Conservation (phyloP, 2,329 filamentous ascomycete species). For the Clonostachys chloroleuca region DNA sequence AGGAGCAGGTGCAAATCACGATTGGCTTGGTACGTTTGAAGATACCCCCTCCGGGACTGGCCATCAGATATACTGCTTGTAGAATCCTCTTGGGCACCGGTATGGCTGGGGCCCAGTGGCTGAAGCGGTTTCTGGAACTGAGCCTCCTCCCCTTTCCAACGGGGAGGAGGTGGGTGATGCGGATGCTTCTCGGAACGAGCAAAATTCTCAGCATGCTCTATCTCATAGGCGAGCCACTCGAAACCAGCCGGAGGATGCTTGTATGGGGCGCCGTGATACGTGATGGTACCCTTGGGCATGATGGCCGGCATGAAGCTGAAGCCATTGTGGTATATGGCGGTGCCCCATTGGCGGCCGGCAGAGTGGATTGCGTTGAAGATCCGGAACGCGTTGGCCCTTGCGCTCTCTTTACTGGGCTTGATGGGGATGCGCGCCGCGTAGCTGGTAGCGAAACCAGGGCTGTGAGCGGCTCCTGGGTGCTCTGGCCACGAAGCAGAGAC, state of each 20-base stretch:
- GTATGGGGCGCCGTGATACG: conserved; percentile 60
- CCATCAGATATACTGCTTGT: neutral
- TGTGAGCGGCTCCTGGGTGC: no score
- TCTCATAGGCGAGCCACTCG: conserved; percentile 75
- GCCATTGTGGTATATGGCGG: conserved; percentile 69
- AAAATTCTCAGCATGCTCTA: conserved; percentile 68
- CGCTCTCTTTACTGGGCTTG: conserved; percentile 27
- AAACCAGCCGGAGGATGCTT: conserved; percentile 41
- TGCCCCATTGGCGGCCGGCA: conserved; percentile 71
- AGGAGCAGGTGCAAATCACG: conserved; percentile 59
- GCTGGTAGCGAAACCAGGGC: no score
- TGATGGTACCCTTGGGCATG: conserved; percentile 57
- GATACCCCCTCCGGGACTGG: conserved; percentile 43
- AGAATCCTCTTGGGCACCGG: conserved; percentile 2
- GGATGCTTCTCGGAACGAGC: conserved; percentile 28
- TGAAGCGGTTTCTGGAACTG: no score
- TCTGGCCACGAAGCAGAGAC: no score
- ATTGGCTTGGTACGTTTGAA: conserved; percentile 62
- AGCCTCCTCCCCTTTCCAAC: no score
- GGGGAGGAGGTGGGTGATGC: conserved; percentile 8
- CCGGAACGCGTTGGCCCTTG: conserved; percentile 49
- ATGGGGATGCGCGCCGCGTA: conserved; percentile 10
- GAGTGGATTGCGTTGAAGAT: conserved; percentile 73
- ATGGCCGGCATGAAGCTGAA: conserved; percentile 66
- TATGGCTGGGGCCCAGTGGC: neutral